phyloP scores from a whole-genome alignment of 2,329 filamentous ascomycete genomes.

The Fusarium longipes region DNA sequence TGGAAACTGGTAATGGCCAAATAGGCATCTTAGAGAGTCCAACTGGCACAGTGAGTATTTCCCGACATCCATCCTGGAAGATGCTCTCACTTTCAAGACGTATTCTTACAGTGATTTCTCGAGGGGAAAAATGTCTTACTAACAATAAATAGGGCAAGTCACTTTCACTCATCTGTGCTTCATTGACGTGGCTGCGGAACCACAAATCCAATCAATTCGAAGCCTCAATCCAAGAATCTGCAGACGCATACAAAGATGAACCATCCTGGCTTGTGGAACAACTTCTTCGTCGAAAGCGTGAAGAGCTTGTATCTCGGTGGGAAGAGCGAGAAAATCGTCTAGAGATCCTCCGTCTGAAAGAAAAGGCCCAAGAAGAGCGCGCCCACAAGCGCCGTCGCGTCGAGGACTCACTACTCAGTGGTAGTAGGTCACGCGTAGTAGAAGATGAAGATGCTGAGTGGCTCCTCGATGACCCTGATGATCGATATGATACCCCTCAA shows the following conservation, averaged over 20 bases:
- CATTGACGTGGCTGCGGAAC: conserved; percentile 89
- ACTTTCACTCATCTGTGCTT: conserved; percentile 87
- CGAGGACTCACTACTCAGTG: conserved; percentile 46
- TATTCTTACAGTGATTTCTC: too few species aligned
- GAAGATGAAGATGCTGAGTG: conserved; percentile 75
- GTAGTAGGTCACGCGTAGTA: conserved; percentile 30
- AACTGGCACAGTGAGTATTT: conserved; percentile 74
- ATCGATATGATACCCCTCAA: conserved; percentile 51
- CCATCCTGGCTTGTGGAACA: conserved; percentile 88
- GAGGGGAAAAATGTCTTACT: too few species aligned
- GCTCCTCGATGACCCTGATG: conserved; percentile 76
- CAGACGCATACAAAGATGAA: conserved; percentile 69
- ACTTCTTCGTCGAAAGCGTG: conserved; percentile 74
- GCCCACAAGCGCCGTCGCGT: conserved; percentile 60
- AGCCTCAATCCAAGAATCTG: conserved; percentile 60
- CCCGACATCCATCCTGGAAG: too few species aligned
- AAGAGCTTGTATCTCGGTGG: conserved; percentile 73
- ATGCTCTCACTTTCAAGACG: too few species aligned
- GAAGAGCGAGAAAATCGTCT: conserved; percentile 80
- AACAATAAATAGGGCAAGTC: conserved; percentile 78
- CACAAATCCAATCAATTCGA: conserved; percentile 74
- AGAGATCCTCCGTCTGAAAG: conserved; percentile 71
- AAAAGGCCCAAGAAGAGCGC: conserved; percentile 66
- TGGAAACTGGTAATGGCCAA: conserved; percentile 76
- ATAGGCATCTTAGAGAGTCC: conserved; percentile 92